Conservation (phyloP, 345 rosid species). For the Camelina sativa region DNA sequence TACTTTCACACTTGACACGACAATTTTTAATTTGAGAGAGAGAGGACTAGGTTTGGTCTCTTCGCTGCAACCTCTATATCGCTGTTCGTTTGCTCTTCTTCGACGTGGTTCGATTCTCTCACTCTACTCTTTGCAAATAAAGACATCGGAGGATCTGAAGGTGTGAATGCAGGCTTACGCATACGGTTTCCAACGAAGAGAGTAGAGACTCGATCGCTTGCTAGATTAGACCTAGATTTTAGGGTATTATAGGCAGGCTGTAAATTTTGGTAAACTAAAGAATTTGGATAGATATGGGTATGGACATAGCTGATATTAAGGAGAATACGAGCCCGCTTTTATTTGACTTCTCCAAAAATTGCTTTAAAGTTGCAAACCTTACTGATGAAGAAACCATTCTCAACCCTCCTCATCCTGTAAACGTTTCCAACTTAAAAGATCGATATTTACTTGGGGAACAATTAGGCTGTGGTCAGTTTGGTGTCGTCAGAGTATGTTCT, state of each 20-base stretch:
- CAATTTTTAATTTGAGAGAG: not conserved
- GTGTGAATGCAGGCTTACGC: constrained; percentile 28
- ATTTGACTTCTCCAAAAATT: constrained; percentile 41
- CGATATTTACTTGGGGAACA: constrained; percentile 69
- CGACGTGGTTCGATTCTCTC: constrained; percentile 26
- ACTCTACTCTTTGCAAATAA: constrained; percentile 1
- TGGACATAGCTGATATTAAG: constrained; percentile 50
- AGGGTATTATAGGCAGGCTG: not conserved
- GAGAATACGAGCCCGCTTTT: constrained; percentile 43
- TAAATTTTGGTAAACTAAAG: constrained; percentile 19
- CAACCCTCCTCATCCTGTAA: constrained; percentile 46
- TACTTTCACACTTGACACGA: too few species aligned
- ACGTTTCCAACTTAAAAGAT: constrained; percentile 64
- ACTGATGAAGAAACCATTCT: constrained; percentile 50
- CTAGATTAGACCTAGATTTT: not conserved
- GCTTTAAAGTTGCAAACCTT: constrained; percentile 57
- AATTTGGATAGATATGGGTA: constrained; percentile 41
- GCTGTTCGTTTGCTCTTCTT: constrained; percentile 34
- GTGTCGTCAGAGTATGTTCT: constrained; percentile 73
- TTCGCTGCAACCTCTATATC: constrained; percentile 27
- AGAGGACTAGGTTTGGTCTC: constrained; percentile 40
- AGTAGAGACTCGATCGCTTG: constrained; percentile 20
- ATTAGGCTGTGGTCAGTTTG: constrained; percentile 84
- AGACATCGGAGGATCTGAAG: constrained; percentile 38
- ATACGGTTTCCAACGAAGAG: constrained; percentile 23